Percentiles rank a stretch among this genome's conserved stretches.
phyloP scores from a whole-genome alignment of 2,329 filamentous ascomycete genomes.

The Zasmidium cellare region DNA sequence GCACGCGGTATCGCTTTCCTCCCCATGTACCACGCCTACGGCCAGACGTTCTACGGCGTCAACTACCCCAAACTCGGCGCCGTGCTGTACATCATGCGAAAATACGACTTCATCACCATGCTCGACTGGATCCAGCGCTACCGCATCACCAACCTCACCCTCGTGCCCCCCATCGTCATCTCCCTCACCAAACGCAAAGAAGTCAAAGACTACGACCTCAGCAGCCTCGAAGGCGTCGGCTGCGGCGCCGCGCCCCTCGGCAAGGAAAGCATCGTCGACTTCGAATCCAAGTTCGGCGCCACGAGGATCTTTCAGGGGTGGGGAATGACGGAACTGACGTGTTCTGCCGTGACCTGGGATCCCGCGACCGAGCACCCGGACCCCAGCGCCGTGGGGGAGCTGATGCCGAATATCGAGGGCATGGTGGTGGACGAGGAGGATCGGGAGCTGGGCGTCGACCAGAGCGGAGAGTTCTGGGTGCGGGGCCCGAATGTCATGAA shows the following conservation, averaged over 20 bases:
- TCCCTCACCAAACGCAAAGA: slow-evolving; percentile 70
- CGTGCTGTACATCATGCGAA: slow-evolving; percentile 72
- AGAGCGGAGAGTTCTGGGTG: slow-evolving; percentile 72
- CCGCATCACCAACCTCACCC: slow-evolving; percentile 64
- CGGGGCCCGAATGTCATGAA: slow-evolving; percentile 71
- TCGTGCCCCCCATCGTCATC: slow-evolving; percentile 76
- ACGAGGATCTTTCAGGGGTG: slow-evolving; percentile 44
- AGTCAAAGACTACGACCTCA: slow-evolving; percentile 60
- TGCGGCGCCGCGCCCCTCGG: slow-evolving; percentile 17
- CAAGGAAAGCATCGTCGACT: not conserved
- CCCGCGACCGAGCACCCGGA: slow-evolving; percentile 45
- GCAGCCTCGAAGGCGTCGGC: slow-evolving; percentile 13
- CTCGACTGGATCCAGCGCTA: slow-evolving; percentile 64
- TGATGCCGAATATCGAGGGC: slow-evolving; percentile 68
- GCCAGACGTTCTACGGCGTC: slow-evolving; percentile 69
- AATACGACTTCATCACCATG: slow-evolving; percentile 65
- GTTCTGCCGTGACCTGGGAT: slow-evolving; percentile 65
- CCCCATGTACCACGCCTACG: slow-evolving; percentile 63
- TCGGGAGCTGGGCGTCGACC: slow-evolving; percentile 47
- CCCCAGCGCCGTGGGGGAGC: slow-evolving; percentile 61
- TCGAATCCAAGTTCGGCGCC: not conserved
- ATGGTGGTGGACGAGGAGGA: slow-evolving; percentile 65
- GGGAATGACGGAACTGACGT: slow-evolving; percentile 85
- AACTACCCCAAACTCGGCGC: slow-evolving; percentile 55
- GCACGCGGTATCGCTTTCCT: slow-evolving; percentile 64